Evolutionary conservation across 2,329 filamentous ascomycete species (phyloP).

Genomic region (Botrytis fabae): DNA sequence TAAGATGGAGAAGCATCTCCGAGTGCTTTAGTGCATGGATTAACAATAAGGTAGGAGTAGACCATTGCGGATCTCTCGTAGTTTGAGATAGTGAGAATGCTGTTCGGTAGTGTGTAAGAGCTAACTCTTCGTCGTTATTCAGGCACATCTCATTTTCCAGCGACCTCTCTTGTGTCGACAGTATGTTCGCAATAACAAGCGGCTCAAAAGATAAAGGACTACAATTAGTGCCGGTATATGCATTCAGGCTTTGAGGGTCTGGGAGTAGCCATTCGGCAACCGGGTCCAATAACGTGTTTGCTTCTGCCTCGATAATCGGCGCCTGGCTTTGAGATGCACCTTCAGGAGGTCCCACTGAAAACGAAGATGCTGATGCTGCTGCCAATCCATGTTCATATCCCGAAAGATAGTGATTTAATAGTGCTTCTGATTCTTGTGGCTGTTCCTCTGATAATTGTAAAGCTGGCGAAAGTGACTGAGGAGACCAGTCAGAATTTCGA

Average conservation of each 20-base stretch:
- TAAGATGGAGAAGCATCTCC: conserved; percentile 17
- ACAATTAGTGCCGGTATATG: neutral
- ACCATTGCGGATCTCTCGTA: conserved; percentile 25
- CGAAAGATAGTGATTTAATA: neutral
- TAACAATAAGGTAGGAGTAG: conserved; percentile 41
- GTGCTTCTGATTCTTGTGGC: neutral
- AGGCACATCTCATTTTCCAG: conserved; percentile 1
- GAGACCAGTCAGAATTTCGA: conserved; percentile 39
- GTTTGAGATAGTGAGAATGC: conserved; percentile 25
- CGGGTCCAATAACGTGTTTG: neutral
- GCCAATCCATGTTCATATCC: neutral
- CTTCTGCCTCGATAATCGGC: neutral
- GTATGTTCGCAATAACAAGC: neutral
- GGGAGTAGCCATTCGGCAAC: neutral
- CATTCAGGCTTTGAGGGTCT: neutral
- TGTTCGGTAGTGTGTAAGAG: conserved; percentile 21
- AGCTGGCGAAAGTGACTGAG: conserved; percentile 27
- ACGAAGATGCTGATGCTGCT: neutral
- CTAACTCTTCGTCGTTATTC: conserved; percentile 17
- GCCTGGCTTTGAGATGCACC: neutral
- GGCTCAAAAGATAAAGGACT: neutral
- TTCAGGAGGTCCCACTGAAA: neutral
- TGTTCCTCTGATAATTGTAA: neutral
- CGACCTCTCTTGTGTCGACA: neutral
- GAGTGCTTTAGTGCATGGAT: conserved; percentile 43